Base-by-base conservation (phyloP, 805 yeast genomes). In the Saccharomycopsis fibuligera region DNA sequence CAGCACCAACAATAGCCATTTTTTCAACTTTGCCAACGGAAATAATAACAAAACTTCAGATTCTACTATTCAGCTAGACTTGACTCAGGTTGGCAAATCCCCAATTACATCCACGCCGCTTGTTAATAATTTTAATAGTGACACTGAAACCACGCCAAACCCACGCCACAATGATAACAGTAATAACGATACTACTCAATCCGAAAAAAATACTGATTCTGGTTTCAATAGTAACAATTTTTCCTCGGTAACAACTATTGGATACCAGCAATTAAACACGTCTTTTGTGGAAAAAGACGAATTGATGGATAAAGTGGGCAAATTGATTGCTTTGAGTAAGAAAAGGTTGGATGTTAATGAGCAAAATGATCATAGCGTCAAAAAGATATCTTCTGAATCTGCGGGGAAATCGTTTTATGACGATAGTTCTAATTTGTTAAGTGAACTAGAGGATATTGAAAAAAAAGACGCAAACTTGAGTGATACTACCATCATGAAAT, bases 81-180 rank as follows among this genome's bases (percentile, higher is more conserved):
- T 48, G 4, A 47, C 51, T 10, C 49, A 46, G 17, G 46, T 35
- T 27, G 42, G 27, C 5, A 42, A 49, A 19, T 14, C 46, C 5
- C 51, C 54, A 22, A 44, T 47, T 24, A 47, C 54, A 5, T 47
- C 51, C 3, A 50, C 54, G 10, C 54, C 54, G 10, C 8, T 46
- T 4, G 25, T 35, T 12, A 6, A 21, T n/a, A 17, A 30, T 19
- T 36, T 23, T 17, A 22, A 31, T 14, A 31, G 37, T 23, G 23
- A 40, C 3, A 23, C 35, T 16, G 30, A 47, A 36, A 10, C 14
- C 5, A 47, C 29, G n/a, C n/a, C n/a, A n/a, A n/a, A n/a, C n/a
- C n/a, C n/a, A n/a, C n/a, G n/a, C n/a, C n/a, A n/a, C n/a, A n/a
- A n/a, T n/a, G n/a, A n/a, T n/a, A 17, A 29, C 5, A 30, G 31